These are phyloP conservation scores for Suillus tomentosus DNA, from an alignment of 768 basidiomycete genomes.

Conservation along the genomic window DNA sequence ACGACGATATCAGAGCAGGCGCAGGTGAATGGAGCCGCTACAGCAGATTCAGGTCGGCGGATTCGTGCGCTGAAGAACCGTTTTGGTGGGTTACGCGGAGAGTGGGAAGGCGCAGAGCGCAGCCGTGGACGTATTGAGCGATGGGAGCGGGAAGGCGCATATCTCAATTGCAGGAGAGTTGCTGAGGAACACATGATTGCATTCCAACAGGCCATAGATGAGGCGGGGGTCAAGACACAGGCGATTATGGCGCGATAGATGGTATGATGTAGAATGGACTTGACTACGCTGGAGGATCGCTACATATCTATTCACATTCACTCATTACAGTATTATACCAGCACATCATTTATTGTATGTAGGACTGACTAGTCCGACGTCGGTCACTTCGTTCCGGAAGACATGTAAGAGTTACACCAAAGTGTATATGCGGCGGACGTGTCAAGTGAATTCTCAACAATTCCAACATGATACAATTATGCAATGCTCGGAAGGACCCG, in stretches of 20 bases:
- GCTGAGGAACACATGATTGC: slow-evolving; percentile 80
- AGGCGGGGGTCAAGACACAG: slow-evolving; percentile 75
- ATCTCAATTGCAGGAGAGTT: slow-evolving; percentile 38
- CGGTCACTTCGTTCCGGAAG: not conserved
- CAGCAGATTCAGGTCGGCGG: slow-evolving; percentile 84
- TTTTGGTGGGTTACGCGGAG: slow-evolving; percentile 74
- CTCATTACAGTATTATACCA: slow-evolving; percentile 1
- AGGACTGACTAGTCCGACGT: not conserved
- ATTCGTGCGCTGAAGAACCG: slow-evolving; percentile 86
- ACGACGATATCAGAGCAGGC: slow-evolving; percentile 83
- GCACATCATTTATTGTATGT: not conserved
- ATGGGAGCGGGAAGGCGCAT: slow-evolving; percentile 71
- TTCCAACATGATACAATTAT: too few species aligned
- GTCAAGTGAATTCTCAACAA: too few species aligned
- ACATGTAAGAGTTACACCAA: too few species aligned
- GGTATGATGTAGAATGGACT: slow-evolving; percentile 1
- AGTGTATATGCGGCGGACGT: too few species aligned
- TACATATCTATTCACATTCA: slow-evolving; percentile 9
- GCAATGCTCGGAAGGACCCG: too few species aligned
- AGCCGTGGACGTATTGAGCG: slow-evolving; percentile 74
- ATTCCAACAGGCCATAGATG: slow-evolving; percentile 70
- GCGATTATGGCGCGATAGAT: slow-evolving; percentile 78
- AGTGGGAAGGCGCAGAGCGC: slow-evolving; percentile 84
- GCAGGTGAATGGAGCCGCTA: slow-evolving; percentile 84
- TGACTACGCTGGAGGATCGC: not conserved